Evolutionary conservation across 2,329 filamentous ascomycete species (phyloP).

Genomic region (Fusarium paranaense): DNA sequence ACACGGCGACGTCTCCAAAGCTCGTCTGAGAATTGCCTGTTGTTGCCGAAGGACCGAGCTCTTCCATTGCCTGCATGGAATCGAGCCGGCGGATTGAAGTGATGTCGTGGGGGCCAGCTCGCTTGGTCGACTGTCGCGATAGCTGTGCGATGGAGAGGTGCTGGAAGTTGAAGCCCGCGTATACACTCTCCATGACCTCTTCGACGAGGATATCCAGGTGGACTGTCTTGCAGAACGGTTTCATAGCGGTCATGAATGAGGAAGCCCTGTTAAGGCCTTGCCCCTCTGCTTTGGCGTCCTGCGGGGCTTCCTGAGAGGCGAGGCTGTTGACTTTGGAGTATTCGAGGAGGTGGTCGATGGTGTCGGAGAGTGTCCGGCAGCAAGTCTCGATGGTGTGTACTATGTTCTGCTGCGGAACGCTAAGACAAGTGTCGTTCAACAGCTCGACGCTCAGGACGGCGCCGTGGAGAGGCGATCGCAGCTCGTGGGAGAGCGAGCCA

Average conservation of each 20-base stretch:
- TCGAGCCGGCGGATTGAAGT: conserved; percentile 40
- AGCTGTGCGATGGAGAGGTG: conserved; percentile 38
- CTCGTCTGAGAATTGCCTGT: neutral
- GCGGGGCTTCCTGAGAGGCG: conserved; percentile 7
- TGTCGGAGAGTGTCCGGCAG: conserved; percentile 64
- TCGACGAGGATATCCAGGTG: conserved; percentile 57
- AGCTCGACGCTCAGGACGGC: conserved; percentile 67
- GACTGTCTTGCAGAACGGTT: conserved; percentile 39
- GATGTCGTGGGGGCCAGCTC: conserved; percentile 13
- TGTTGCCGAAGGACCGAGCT: conserved; percentile 16
- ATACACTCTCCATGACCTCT: conserved; percentile 61
- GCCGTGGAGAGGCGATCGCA: conserved; percentile 71
- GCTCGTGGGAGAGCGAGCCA: conserved; percentile 70
- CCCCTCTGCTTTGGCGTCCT: neutral
- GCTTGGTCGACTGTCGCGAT: conserved; percentile 2
- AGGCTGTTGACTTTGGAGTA: conserved; percentile 66
- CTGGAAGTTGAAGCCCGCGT: conserved; percentile 58
- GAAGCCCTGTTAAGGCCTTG: neutral
- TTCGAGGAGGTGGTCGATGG: conserved; percentile 64
- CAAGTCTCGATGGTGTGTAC: conserved; percentile 63
- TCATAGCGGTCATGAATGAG: conserved; percentile 10
- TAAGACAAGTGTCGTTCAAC: conserved; percentile 62
- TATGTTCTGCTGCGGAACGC: conserved; percentile 59
- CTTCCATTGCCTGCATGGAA: conserved; percentile 57
- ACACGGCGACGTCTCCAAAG: conserved; percentile 42